These are phyloP conservation scores for Pseudotulostoma volvatum DNA, from an alignment of 495 filamentous ascomycete genomes.

Conservation along the genomic window DNA sequence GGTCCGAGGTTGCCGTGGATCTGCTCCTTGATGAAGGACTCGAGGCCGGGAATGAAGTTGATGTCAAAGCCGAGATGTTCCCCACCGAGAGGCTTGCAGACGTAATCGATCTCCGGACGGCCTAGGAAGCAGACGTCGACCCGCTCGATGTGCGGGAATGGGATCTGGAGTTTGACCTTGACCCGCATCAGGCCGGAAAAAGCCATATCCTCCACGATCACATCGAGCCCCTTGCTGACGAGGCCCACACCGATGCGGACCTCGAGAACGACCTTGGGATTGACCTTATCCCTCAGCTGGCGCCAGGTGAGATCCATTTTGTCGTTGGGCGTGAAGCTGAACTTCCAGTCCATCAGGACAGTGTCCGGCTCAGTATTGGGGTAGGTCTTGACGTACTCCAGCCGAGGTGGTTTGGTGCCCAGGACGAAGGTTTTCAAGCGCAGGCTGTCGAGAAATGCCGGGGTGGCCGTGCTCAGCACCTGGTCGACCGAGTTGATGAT, in stretches of 20 bases:
- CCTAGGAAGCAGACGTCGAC: constrained; percentile 81
- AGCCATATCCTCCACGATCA: constrained; percentile 95
- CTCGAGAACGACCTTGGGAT: constrained; percentile 91
- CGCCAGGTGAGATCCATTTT: constrained; percentile 74
- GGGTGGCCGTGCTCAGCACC: constrained; percentile 79
- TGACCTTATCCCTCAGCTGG: constrained; percentile 86
- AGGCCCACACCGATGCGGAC: constrained; percentile 86
- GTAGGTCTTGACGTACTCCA: constrained; percentile 97
- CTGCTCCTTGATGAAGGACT: constrained; percentile 85
- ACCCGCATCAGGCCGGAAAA: constrained; percentile 88
- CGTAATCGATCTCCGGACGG: constrained; percentile 71
- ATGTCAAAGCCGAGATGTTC: constrained; percentile 95
- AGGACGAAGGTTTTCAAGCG: constrained; percentile 82
- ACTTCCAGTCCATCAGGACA: constrained; percentile 98
- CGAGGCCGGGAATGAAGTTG: constrained; percentile 91
- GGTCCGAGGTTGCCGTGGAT: constrained; percentile 83
- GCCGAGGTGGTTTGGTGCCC: constrained; percentile 81
- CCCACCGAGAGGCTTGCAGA: constrained; percentile 91
- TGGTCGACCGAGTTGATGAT: constrained; percentile 90
- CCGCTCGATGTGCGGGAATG: constrained; percentile 87
- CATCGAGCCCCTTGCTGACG: constrained; percentile 88
- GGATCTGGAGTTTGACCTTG: constrained; percentile 91
- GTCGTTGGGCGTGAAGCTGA: constrained; percentile 96
- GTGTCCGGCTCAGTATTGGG: constrained; percentile 89
- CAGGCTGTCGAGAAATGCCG: constrained; percentile 83